A percentile compares a stretch with the other conserved stretches of the same genome.
Conservation (phyloP, 768 basidiomycete genomes). For the Arthromyces matolae region DNA sequence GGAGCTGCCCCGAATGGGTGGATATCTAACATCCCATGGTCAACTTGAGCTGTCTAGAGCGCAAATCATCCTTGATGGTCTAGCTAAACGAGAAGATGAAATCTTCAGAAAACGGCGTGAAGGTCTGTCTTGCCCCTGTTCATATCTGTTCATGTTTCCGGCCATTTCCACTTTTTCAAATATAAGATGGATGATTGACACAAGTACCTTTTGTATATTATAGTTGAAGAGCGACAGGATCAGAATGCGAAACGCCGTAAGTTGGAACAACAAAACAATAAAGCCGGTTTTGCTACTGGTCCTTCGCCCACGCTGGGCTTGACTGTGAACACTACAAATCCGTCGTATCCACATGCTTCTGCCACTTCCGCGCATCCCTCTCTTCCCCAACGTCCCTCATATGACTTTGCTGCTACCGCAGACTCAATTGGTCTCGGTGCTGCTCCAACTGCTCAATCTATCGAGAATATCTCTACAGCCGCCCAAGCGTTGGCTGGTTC, state of each 20-base stretch:
- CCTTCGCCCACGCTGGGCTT: conserved; percentile 49
- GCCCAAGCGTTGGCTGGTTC: conserved; percentile 76
- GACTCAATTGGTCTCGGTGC: conserved; percentile 78
- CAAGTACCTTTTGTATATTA: conserved; percentile 24
- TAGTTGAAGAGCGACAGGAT: conserved; percentile 93
- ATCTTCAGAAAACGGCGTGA: conserved; percentile 92
- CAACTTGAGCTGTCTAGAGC: conserved; percentile 79
- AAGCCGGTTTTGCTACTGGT: conserved; percentile 36
- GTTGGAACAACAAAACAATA: conserved; percentile 47
- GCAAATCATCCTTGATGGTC: conserved; percentile 92
- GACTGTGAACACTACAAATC: conserved; percentile 43
- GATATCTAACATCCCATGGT: conserved; percentile 94
- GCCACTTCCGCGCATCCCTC: conserved; percentile 47
- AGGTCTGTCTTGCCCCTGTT: conserved; percentile 52
- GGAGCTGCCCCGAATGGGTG: conserved; percentile 93
- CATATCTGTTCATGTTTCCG: conserved; percentile 12
- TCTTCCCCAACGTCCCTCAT: conserved; percentile 59
- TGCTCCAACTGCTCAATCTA: conserved; percentile 53
- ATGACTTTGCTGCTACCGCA: conserved; percentile 71
- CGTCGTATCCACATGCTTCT: conserved; percentile 28
- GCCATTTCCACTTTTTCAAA: conserved; percentile 13
- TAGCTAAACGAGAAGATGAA: conserved; percentile 92
- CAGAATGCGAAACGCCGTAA: conserved; percentile 86
- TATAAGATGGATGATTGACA: conserved; percentile 25
- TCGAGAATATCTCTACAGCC: conserved; percentile 54